phyloP scores from a whole-genome alignment of 2,329 filamentous ascomycete genomes.

The Amesomyces nigricolor region DNA sequence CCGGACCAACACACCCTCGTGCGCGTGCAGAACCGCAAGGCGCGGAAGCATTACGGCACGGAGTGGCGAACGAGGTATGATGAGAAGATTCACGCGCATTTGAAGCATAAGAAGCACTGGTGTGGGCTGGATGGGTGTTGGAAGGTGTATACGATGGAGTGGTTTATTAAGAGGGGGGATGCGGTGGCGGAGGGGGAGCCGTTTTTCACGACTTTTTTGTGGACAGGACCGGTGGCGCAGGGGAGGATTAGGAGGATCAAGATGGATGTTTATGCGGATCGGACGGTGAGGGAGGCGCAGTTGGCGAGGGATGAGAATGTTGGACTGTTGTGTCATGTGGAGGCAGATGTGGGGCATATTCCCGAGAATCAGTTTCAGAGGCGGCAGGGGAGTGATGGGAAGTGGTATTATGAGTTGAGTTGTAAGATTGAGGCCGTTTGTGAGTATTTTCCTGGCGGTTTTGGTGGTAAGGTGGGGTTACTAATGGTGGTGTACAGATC shows the following conservation, averaged over 20 bases:
- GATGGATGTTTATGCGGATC: conserved; percentile 35
- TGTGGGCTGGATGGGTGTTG: conserved; percentile 35
- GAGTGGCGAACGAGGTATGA: conserved; percentile 32
- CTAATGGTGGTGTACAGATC: conserved; percentile 23
- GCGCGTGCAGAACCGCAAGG: conserved; percentile 36
- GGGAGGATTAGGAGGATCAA: conserved; percentile 33
- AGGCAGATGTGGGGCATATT: conserved; percentile 38
- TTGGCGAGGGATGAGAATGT: conserved; percentile 35
- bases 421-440: conserved; percentile 39
- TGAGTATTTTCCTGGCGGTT: conserved; percentile 21
- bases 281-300: conserved; percentile 29
- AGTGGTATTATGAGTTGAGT: conserved; percentile 36
- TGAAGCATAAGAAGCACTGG: conserved; percentile 34
- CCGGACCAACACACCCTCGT: conserved; percentile 34
- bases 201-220: conserved; percentile 32
- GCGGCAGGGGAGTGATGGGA: conserved; percentile 33
- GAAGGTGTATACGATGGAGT: conserved; percentile 38
- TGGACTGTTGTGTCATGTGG: conserved; percentile 33
- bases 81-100: conserved; percentile 29
- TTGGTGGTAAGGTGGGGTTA: neutral
- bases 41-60: conserved; percentile 41
- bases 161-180: conserved; percentile 39
- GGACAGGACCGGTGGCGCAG: conserved; percentile 30
- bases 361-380: conserved; percentile 33
- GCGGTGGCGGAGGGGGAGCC: conserved; percentile 37